Conservation (phyloP, 2,329 filamentous ascomycete species). For the Monilinia vaccinii-corymbosi region DNA sequence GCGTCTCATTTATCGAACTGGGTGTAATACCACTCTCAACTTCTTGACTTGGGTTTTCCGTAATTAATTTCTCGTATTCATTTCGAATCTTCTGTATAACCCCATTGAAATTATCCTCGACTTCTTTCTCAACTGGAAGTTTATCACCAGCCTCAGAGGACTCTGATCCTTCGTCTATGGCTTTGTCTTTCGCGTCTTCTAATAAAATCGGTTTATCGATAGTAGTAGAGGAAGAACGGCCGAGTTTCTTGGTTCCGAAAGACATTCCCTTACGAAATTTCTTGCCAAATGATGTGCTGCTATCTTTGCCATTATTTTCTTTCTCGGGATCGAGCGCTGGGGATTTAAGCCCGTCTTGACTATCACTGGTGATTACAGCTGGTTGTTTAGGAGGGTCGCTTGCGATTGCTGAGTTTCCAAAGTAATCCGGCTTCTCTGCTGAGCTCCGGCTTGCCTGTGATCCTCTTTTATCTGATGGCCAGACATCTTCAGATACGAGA, state of each 20-base stretch:
- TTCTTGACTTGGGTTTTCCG: slow-evolving; percentile 42
- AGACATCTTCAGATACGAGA: slow-evolving; percentile 40
- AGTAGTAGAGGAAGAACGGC: slow-evolving; percentile 55
- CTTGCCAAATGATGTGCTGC: slow-evolving; percentile 63
- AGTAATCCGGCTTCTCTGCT: slow-evolving; percentile 63
- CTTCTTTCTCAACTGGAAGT: slow-evolving; percentile 58
- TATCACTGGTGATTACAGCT: slow-evolving; percentile 35
- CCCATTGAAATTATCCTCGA: slow-evolving; percentile 67
- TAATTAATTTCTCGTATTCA: slow-evolving; percentile 61
- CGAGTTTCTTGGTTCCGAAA: slow-evolving; percentile 77
- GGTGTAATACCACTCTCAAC: slow-evolving; percentile 59
- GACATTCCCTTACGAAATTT: slow-evolving; percentile 65
- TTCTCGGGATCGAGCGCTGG: slow-evolving; percentile 37
- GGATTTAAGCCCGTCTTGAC: slow-evolving; percentile 38
- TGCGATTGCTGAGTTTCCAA: slow-evolving; percentile 50
- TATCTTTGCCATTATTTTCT: slow-evolving; percentile 52
- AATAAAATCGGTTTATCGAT: slow-evolving; percentile 63
- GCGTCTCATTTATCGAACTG: slow-evolving; percentile 63
- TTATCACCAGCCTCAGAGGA: slow-evolving; percentile 47
- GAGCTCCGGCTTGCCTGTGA: slow-evolving; percentile 53
- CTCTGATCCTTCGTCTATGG: slow-evolving; percentile 51
- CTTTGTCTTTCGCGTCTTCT: slow-evolving; percentile 78
- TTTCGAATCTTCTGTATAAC: slow-evolving; percentile 63
- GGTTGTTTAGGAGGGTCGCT: slow-evolving; percentile 37
- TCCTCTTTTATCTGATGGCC: slow-evolving; percentile 44